phyloP scores from a whole-genome alignment of 495 filamentous ascomycete species.

The Tuber brumale region DNA sequence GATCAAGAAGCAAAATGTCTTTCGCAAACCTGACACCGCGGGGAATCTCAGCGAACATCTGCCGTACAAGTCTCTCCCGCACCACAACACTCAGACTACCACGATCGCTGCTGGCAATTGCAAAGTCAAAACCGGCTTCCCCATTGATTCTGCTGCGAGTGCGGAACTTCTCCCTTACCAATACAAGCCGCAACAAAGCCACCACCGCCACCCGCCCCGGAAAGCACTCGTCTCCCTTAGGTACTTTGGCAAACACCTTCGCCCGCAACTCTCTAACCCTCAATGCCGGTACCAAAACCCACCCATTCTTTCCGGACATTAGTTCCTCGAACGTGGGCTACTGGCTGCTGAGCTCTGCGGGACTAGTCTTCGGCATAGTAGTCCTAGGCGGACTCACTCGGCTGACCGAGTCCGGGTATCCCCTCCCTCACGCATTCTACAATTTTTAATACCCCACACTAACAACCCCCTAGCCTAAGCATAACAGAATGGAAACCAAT shows the following conservation, averaged over 20 bases:
- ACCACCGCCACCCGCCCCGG: neutral
- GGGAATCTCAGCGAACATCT: neutral
- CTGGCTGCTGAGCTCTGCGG: conserved; percentile 87
- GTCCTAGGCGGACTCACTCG: conserved; percentile 89
- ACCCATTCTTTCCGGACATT: conserved; percentile 60
- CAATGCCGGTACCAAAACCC: conserved; percentile 10
- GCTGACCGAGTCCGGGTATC: conserved; percentile 89
- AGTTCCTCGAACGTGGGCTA: conserved; percentile 72
- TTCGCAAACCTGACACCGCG: neutral
- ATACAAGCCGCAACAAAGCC: conserved; percentile 9
- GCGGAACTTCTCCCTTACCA: conserved; percentile 30
- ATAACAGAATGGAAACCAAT: conserved; percentile 99
- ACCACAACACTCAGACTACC: neutral
- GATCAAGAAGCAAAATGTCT: neutral
- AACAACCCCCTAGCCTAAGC: conserved; percentile 58
- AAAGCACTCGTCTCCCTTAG: conserved; percentile 25
- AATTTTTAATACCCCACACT: conserved; percentile 8
- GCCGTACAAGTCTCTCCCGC: neutral
- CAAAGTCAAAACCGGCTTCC: neutral
- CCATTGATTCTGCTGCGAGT: neutral
- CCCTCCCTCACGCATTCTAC: neutral
- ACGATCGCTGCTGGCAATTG: neutral
- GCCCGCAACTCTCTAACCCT: conserved; percentile 21
- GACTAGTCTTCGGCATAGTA: conserved; percentile 91
- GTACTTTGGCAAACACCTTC: conserved; percentile 29